Percentiles rank a stretch among this genome's conserved stretches.
Conservation (phyloP, 2,329 filamentous ascomycete genomes). For the Tolypocladium paradoxum region DNA sequence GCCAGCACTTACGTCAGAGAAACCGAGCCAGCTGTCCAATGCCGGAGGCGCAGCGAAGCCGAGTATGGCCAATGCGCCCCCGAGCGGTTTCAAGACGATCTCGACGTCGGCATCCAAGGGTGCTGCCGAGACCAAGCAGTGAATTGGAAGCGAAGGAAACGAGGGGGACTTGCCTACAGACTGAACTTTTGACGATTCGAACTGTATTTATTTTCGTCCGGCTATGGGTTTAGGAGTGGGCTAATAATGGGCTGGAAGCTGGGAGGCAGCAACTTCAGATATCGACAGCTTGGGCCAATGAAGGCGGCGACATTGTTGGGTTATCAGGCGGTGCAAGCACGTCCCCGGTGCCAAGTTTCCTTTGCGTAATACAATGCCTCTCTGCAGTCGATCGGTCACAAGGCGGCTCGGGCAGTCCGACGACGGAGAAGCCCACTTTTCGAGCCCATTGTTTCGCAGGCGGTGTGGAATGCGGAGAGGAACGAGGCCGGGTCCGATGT, state of each 20-base stretch:
- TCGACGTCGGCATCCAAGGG: slow-evolving; percentile 10
- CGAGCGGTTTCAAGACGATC: slow-evolving; percentile 14
- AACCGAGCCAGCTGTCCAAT: not conserved
- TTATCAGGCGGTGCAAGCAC: not conserved
- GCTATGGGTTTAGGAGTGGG: not conserved
- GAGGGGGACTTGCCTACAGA: not conserved
- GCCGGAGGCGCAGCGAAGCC: not conserved
- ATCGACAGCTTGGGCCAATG: not conserved
- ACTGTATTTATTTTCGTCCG: not conserved
- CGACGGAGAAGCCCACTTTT: not conserved
- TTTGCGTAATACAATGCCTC: not conserved
- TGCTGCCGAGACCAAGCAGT: slow-evolving; percentile 4
- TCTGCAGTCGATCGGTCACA: not conserved
- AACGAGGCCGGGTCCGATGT: slow-evolving; percentile 14
- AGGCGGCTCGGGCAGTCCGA: not conserved
- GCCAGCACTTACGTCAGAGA: not conserved
- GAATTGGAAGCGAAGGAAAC: not conserved
- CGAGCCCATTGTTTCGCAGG: not conserved
- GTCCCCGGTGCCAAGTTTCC: not conserved
- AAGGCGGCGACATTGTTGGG: not conserved
- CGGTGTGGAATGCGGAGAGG: slow-evolving; percentile 1
- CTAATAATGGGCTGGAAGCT: not conserved
- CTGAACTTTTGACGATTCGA: not conserved
- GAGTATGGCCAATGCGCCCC: not conserved
- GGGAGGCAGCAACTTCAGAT: not conserved